phyloP scores from a whole-genome alignment of 1,284 basidiomycete genomes.

The Sphagnurus paluster region DNA sequence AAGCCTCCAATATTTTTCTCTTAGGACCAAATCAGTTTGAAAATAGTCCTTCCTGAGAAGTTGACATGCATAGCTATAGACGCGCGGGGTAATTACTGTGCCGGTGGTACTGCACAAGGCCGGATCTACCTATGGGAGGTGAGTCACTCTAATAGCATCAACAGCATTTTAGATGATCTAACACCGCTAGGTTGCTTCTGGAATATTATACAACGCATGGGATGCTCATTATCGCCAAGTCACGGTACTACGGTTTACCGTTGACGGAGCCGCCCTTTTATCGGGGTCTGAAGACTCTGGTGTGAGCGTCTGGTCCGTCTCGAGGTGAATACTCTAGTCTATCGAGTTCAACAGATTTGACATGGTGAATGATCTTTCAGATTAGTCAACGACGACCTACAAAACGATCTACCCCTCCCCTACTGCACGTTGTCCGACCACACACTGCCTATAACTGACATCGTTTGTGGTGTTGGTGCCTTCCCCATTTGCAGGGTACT shows the following conservation, averaged over 20 bases:
- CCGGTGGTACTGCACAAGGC: conserved; percentile 86
- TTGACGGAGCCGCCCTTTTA: conserved; percentile 78
- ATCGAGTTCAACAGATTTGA: conserved; percentile 13
- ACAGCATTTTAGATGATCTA: neutral
- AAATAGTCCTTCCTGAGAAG: conserved; percentile 89
- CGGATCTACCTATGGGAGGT: conserved; percentile 97
- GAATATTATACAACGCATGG: conserved; percentile 86
- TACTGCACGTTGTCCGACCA: conserved; percentile 88
- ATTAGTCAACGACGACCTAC: conserved; percentile 68
- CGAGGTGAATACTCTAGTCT: conserved; percentile 55
- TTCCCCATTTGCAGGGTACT: conserved; percentile 81
- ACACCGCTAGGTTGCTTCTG: conserved; percentile 74
- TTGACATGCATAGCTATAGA: conserved; percentile 80
- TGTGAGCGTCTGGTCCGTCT: conserved; percentile 86
- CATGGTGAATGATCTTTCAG: conserved; percentile 35
- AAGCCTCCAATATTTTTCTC: conserved; percentile 5
- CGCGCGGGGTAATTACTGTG: conserved; percentile 73
- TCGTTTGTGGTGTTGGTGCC: conserved; percentile 74
- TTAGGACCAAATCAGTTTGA: conserved; percentile 85
- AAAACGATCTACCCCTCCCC: conserved; percentile 73
- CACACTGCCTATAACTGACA: conserved; percentile 84
- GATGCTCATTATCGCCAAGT: conserved; percentile 95
- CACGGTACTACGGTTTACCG: conserved; percentile 80
- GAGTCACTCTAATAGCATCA: conserved; percentile 27
- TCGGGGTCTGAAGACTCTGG: conserved; percentile 90